Evolutionary conservation across 2,329 filamentous ascomycete species (phyloP), one percentile per base, ranked within the genome.

Genomic region (Penicillium sp.): DNA sequence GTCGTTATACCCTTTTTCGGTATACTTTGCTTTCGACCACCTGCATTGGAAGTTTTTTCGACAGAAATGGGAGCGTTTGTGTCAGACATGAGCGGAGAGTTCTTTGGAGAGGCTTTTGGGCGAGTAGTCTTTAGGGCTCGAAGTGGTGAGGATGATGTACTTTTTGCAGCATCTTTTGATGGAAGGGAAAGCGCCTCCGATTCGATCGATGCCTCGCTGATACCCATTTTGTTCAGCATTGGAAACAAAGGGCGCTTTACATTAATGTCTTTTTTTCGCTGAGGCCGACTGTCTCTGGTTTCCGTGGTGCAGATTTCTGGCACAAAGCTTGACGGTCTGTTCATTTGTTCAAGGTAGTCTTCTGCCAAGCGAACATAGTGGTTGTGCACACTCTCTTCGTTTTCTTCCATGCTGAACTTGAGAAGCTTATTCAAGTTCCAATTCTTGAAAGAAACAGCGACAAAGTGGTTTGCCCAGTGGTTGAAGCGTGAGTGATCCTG

Each of bases 401-500:
- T 22, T 22, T 22, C 39, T 22, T 22, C n/a, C n/a, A 21, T 42
- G 35, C 11, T 21, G 19, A 42, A 13, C 39, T 35, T 21, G 14
- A 19, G 21, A n/a, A 26, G 14, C 13, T n/a, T 35, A 10, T 21
- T 10, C 16, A 49, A 3, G 4, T 42, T 19, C 54, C 51, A 58
- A 3, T 47, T 44, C 2, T 29, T 45, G 27, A 27, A 37, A n/a
- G n/a, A 5, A 29, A 52, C 3, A 21, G 31, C 26, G 22, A 39
- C 44, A 58, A 57, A 46, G 19, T 49, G 43, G 19, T 52, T 31
- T 8, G 56, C 16, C 62, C 64, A 71, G 37, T 56, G 10, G 16
- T 50, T 22, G 42, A 71, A 71, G 11, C 43, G 56, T n/a, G 16
- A 24, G 10, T 27, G 31, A 46, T 66, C 55, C 31, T 66, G 56